Evolutionary conservation across 140 eudicot species (phyloP).

Genomic region (Anethum foeniculum): DNA sequence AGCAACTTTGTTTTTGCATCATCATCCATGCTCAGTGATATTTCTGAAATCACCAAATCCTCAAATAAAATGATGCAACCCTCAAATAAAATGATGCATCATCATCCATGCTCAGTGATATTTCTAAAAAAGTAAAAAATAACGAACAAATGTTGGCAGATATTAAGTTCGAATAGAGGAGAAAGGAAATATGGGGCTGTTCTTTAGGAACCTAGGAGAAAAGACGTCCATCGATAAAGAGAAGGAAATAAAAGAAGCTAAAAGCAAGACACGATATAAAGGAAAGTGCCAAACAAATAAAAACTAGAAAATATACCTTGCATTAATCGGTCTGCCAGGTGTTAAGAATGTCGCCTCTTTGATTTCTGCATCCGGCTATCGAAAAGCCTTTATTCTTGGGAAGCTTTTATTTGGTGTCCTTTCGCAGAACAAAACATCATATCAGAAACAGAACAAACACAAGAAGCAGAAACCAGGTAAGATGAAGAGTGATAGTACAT

Average conservation of each 20-base stretch:
- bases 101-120: no score
- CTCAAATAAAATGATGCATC: no score
- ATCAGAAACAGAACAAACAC: constrained; percentile 33
- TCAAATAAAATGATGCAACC: constrained; percentile 42
- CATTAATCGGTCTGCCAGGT: constrained; percentile 48
- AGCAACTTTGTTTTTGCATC: constrained; percentile 13
- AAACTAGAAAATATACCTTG: constrained; percentile 60
- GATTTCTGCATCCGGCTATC: constrained; percentile 51
- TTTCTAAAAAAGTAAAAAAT: no score
- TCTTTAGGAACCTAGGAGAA: constrained; percentile 25
- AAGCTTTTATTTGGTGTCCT: constrained; percentile 55
- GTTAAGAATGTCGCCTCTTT: constrained; percentile 45
- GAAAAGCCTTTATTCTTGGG: constrained; percentile 57
- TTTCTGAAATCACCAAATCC: constrained; percentile 40
- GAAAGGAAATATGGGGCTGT: constrained; percentile 7
- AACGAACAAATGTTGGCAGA: constrained; percentile 52
- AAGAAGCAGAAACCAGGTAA: constrained; percentile 29
- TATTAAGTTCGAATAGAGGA: constrained; percentile 46
- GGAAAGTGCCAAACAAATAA: constrained; percentile 42
- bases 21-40: constrained; percentile 30
- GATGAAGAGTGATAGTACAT: constrained; percentile 32
- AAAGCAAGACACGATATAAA: constrained; percentile 40
- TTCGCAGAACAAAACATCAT: constrained; percentile 65
- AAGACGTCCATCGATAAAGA: constrained; percentile 9
- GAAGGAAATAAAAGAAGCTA: constrained; percentile 46